Percentiles rank a stretch among this genome's conserved stretches.
These are phyloP conservation scores for Persicaria maculosa DNA, from an alignment of 148 eudicot genomes.

Conservation along the genomic window DNA sequence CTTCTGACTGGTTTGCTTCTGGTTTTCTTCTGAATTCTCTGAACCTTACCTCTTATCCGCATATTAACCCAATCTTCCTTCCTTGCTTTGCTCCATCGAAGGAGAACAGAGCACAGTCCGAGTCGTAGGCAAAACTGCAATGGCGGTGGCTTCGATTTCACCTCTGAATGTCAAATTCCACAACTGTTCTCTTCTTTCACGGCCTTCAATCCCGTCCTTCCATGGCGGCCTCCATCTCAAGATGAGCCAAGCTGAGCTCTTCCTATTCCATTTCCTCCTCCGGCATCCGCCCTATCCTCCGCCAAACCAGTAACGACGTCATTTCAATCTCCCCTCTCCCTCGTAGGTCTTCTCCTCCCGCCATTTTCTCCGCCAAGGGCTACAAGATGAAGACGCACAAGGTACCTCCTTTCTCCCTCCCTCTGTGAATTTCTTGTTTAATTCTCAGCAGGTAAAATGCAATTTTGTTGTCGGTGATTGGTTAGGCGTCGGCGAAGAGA, in stretches of 20 bases:
- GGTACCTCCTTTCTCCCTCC: conserved; percentile 21
- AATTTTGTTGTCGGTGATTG: conserved; percentile 10
- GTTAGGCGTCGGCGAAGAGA: conserved; percentile 88
- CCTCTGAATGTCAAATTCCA: conserved; percentile 6
- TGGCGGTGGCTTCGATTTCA: conserved; percentile 23
- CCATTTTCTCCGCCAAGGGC: conserved; percentile 59
- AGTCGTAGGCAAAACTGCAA: not conserved
- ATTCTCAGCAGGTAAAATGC: not conserved
- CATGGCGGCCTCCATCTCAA: conserved; percentile 13
- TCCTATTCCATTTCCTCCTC: conserved; percentile 32
- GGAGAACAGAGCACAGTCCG: not conserved
- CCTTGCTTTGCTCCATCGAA: not conserved
- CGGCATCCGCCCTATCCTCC: conserved; percentile 27
- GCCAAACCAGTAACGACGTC: conserved; percentile 16
- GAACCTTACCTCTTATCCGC: conserved; percentile 4
- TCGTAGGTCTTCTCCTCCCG: conserved; percentile 26
- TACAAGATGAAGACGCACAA: conserved; percentile 97
- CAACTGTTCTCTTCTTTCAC: not conserved
- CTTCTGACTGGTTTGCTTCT: too few species aligned
- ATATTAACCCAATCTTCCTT: not conserved
- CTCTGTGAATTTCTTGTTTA: not conserved
- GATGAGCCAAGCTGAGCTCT: conserved; percentile 29
- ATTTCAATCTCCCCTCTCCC: conserved; percentile 13
- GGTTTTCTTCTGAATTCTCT: not conserved
- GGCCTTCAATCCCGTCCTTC: conserved; percentile 13